These are phyloP conservation scores for Murraya paniculata DNA, from an alignment of 345 rosid species.

Conservation along the genomic window DNA sequence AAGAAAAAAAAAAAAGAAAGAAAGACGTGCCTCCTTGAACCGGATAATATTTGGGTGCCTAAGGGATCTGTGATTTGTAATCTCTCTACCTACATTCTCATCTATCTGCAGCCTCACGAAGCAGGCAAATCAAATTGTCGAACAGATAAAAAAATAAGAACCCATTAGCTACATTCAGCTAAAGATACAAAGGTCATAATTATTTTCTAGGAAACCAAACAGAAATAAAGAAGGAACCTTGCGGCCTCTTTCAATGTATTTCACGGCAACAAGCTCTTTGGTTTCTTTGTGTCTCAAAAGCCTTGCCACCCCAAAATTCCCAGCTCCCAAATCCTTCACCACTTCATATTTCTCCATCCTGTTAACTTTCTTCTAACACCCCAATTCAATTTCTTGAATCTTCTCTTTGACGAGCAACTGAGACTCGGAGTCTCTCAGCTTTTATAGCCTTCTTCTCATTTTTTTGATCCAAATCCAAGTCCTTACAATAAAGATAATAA, in stretches of 20 bases:
- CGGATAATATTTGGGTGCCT: conserved; percentile 89
- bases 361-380: not conserved
- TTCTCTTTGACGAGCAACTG: not conserved
- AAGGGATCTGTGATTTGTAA: conserved; percentile 90
- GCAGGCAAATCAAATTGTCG: not conserved
- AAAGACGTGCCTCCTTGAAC: conserved; percentile 68
- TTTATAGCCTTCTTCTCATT: not conserved
- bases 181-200: not conserved
- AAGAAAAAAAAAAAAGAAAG: not conserved
- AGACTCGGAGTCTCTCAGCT: not conserved
- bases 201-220: not conserved
- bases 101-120: conserved; percentile 54
- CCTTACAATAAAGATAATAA: not conserved
- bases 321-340: conserved; percentile 83
- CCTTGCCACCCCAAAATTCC: conserved; percentile 89
- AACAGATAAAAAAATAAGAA: too few species aligned
- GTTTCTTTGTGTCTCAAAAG: conserved; percentile 77
- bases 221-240: conserved; percentile 41
- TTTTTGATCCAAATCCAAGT: not conserved
- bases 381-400: not conserved
- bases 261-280: conserved; percentile 86
- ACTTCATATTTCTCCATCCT: conserved; percentile 76
- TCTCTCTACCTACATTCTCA: conserved; percentile 95
- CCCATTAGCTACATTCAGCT: too few species aligned
- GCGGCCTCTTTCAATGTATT: conserved; percentile 84